These are phyloP conservation scores for Suillus subaureus DNA, from an alignment of 768 basidiomycete genomes.

Conservation along the genomic window DNA sequence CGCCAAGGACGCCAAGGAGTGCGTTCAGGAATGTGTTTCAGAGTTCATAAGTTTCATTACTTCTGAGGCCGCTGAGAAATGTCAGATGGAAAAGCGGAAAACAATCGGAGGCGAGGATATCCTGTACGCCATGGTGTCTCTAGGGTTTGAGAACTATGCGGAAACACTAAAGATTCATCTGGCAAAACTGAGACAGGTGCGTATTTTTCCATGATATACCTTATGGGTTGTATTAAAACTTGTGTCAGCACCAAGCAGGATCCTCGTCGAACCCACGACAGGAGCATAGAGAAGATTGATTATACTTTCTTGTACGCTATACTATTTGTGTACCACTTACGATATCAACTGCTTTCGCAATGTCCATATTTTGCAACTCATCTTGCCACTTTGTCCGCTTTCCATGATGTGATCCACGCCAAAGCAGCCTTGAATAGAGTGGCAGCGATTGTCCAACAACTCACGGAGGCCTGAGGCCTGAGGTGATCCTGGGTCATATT, in stretches of 20 bases:
- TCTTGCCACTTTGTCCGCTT: not conserved
- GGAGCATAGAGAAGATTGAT: constrained; percentile 25
- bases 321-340: not conserved
- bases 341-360: not conserved
- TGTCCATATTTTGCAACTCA: not conserved
- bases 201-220: constrained; percentile 14
- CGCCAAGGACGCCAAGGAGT: constrained; percentile 97
- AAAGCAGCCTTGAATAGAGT: not conserved
- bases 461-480: too few relatives aligned
- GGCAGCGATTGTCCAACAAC: not conserved
- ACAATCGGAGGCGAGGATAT: constrained; percentile 99
- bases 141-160: constrained; percentile 95
- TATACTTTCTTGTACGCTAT: not conserved
- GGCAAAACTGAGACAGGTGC: constrained; percentile 83
- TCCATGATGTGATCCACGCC: not conserved
- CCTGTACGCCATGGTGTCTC: constrained; percentile 86
- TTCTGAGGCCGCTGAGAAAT: constrained; percentile 94
- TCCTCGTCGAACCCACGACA: constrained; percentile 28
- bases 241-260: constrained; percentile 29
- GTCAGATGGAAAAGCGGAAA: constrained; percentile 93
- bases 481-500: not conserved
- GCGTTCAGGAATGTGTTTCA: constrained; percentile 96
- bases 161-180: constrained; percentile 92
- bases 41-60: constrained; percentile 99
- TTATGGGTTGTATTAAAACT: not conserved